These are phyloP conservation scores for Colletotrichum trifolii DNA, from an alignment of 2,329 filamentous ascomycete species.

Conservation along the genomic window DNA sequence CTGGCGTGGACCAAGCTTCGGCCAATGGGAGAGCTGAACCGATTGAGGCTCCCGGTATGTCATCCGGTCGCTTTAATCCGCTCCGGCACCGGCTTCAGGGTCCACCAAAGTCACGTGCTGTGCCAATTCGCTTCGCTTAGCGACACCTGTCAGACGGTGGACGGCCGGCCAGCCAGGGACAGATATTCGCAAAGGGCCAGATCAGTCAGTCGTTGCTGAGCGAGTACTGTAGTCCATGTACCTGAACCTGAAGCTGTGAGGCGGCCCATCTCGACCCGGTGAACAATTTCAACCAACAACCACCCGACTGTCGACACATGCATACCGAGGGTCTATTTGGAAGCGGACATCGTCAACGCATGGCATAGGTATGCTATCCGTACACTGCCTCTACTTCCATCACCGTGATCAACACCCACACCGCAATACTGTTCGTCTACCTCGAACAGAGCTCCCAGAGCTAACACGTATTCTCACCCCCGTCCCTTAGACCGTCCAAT, in stretches of 20 bases:
- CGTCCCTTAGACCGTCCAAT: slow-evolving; percentile 34
- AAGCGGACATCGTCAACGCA: slow-evolving; percentile 31
- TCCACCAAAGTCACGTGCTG: slow-evolving; percentile 45
- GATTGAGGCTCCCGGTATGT: neutral
- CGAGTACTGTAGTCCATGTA: slow-evolving; percentile 34
- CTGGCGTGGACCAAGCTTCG: slow-evolving; percentile 14
- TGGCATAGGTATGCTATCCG: slow-evolving; percentile 21
- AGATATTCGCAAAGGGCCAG: slow-evolving; percentile 50
- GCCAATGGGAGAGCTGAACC: slow-evolving; percentile 21
- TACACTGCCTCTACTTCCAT: too few species aligned
- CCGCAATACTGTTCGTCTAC: neutral
- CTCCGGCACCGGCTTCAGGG: slow-evolving; percentile 18
- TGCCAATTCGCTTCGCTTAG: slow-evolving; percentile 43
- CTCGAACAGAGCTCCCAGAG: slow-evolving; percentile 28
- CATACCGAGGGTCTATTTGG: slow-evolving; percentile 13
- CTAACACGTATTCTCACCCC: slow-evolving; percentile 36
- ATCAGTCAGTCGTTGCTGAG: slow-evolving; percentile 14
- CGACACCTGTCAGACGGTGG: slow-evolving; percentile 53
- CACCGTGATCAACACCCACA: too few species aligned
- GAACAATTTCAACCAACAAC: slow-evolving; percentile 36
- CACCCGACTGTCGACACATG: slow-evolving; percentile 38
- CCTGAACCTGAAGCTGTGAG: slow-evolving; percentile 6
- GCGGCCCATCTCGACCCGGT: neutral
- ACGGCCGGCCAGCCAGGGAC: slow-evolving; percentile 44
- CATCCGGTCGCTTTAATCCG: slow-evolving; percentile 32